Evolutionary conservation across 2,329 filamentous ascomycete species (phyloP).

Genomic region (Cryphonectria nitschkei): DNA sequence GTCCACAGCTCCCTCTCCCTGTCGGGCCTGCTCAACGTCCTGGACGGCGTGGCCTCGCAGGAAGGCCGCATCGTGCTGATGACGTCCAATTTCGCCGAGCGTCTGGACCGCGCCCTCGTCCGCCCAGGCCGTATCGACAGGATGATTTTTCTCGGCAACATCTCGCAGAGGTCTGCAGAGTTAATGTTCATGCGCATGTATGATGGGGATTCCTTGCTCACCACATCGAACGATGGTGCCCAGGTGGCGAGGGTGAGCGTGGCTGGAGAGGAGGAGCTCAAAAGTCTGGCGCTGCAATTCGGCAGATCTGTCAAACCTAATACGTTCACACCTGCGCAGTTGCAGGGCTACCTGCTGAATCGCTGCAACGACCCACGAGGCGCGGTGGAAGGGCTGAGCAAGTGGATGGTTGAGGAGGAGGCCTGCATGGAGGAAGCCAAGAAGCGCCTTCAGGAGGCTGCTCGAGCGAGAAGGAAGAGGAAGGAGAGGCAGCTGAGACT

Average conservation of each 20-base stretch:
- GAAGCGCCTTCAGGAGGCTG: conserved; percentile 30
- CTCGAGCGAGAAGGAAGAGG: conserved; percentile 26
- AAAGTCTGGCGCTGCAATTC: conserved; percentile 57
- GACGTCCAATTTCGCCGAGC: conserved; percentile 68
- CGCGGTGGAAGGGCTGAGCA: conserved; percentile 40
- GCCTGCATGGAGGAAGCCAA: conserved; percentile 35
- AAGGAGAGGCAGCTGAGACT: conserved; percentile 30
- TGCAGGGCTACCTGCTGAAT: conserved; percentile 54
- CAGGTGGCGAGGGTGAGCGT: neutral
- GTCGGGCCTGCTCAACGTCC: conserved; percentile 78
- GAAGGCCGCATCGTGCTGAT: conserved; percentile 67
- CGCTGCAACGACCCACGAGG: conserved; percentile 45
- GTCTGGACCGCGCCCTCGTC: conserved; percentile 64
- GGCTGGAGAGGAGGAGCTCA: conserved; percentile 36
- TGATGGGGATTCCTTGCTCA: conserved; percentile 37
- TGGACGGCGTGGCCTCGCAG: conserved; percentile 72
- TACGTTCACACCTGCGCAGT: conserved; percentile 52
- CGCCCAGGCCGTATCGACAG: conserved; percentile 67
- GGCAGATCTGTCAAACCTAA: conserved; percentile 53
- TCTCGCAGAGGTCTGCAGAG: conserved; percentile 47
- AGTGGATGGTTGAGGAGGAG: conserved; percentile 44
- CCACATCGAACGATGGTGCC: neutral
- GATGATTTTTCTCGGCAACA: conserved; percentile 58
- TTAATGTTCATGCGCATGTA: conserved; percentile 55
- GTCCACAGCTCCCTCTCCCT: conserved; percentile 59